Evolutionary conservation across 2,329 filamentous ascomycete genomes (phyloP), one percentile per base, ranked within the genome.

Genomic region (Penicillium sp.): DNA sequence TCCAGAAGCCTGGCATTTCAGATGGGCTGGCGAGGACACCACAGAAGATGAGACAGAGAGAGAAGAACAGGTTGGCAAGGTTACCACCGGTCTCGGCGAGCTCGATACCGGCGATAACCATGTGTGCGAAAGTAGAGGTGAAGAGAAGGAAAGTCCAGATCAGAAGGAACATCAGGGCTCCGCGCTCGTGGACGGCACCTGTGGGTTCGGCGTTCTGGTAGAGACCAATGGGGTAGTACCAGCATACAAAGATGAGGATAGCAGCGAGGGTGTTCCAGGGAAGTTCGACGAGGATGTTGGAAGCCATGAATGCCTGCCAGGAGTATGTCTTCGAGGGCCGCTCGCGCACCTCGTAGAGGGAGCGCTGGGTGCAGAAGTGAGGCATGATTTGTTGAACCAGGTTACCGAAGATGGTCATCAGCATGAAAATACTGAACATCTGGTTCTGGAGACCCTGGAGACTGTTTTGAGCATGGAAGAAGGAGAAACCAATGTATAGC

Each of bases 371-470:
- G 47, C 82, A 76, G 66, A 85, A 86, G 41, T 82, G 74, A 2
- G 83, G 83, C 74, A 85, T 83, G 59, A 85, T 84, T 62, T 84
- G 75, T 54, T 78, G 75, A 7, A 76, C 72, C 47, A 78, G 62
- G 62, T 77, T 77, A 55, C 89, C 88, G 69, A 96, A 95, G 69
- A 95, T 85, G 42, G 88, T 93, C 55, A 89, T 79, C 54, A 94
- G 76, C 82, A 94, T 89, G 82, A 96, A 96, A 63, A 96, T 88
- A 72, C 86, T 83, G 70, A 95, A 95, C 85, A 94, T 91, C 71
- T 95, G 90, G 76, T 95, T 95, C 74, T 93, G 89, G 4, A 96
- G 80, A 60, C 91, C 91, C 71, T 93, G 90, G 42, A 87, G 82
- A 35, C 84, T 87, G 76, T 90, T 89, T 41, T 84, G 81, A 1